Evolutionary conservation across 2,329 filamentous ascomycete species (phyloP).

Genomic region (Amesomyces nigricolor): DNA sequence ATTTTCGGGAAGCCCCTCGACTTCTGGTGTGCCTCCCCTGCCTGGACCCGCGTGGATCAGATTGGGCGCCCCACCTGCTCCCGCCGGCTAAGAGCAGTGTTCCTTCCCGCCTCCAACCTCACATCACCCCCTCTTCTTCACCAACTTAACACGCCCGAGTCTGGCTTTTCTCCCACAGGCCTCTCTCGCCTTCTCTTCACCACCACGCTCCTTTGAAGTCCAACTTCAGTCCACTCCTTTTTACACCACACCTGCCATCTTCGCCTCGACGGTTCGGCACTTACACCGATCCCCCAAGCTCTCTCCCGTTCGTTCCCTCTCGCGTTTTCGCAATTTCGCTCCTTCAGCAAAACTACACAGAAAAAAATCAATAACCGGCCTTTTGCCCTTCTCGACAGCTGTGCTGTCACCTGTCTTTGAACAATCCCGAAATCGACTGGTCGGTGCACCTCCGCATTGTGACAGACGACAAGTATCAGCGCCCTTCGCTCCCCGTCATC

Average conservation of each 20-base stretch:
- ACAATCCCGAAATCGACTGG: conserved; percentile 12
- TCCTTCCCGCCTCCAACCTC: conserved; percentile 9
- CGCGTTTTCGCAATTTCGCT: conserved; percentile 20
- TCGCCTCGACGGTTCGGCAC: neutral
- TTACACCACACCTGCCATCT: neutral
- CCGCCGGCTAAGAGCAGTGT: conserved; percentile 12
- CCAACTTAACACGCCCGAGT: conserved; percentile 10
- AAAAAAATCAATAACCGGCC: neutral
- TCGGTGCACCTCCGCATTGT: conserved; percentile 10
- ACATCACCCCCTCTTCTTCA: conserved; percentile 16
- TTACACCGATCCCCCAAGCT: conserved; percentile 1
- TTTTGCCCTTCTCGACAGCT: conserved; percentile 21
- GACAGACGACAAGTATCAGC: conserved; percentile 14
- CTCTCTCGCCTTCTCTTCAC: conserved; percentile 12
- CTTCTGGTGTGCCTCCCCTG: conserved; percentile 4
- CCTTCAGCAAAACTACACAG: conserved; percentile 16
- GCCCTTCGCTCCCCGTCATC: conserved; percentile 23
- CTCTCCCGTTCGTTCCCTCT: neutral
- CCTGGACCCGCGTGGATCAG: conserved; percentile 15
- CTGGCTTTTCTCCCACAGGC: conserved; percentile 19
- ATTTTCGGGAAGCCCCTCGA: conserved; percentile 9
- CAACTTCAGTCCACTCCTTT: conserved; percentile 26
- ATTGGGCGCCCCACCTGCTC: conserved; percentile 15
- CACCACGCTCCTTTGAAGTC: conserved; percentile 11
- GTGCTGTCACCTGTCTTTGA: conserved; percentile 20